A percentile compares a stretch with the other conserved stretches of the same genome.
phyloP scores from a whole-genome alignment of 2,329 filamentous ascomycete genomes.

The Xylaria digitata region DNA sequence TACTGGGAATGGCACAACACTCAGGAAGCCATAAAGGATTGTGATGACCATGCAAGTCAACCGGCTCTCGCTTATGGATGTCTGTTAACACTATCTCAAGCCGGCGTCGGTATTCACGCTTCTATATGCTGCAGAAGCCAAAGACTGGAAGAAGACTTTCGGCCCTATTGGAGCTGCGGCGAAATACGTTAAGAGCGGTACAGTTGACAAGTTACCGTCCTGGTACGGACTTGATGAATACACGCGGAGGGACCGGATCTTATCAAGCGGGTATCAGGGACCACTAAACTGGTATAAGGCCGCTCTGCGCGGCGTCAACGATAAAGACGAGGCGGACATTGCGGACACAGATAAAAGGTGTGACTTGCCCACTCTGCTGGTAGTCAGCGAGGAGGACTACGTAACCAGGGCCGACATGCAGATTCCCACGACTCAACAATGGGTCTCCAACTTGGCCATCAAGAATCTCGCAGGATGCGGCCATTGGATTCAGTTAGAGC shows the following conservation, averaged over 20 bases:
- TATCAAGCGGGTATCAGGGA: conserved; percentile 19
- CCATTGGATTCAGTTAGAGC: conserved; percentile 9
- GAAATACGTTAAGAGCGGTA: conserved; percentile 17
- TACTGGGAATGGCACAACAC: conserved; percentile 34
- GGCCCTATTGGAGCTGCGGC: conserved; percentile 18
- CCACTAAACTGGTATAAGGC: conserved; percentile 33
- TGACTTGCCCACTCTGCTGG: conserved; percentile 21
- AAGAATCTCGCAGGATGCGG: conserved; percentile 3
- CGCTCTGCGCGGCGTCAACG: conserved; percentile 24
- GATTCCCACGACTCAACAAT: conserved; percentile 20
- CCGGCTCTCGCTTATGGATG: neutral
- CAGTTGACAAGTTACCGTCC: conserved; percentile 19
- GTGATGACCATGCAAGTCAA: conserved; percentile 29
- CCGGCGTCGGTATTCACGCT: conserved; percentile 29
- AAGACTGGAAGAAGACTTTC: conserved; percentile 27
- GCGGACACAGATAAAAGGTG: conserved; percentile 20
- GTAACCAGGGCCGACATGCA: conserved; percentile 30
- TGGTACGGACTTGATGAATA: conserved; percentile 30
- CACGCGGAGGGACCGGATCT: conserved; percentile 21
- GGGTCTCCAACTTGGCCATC: conserved; percentile 3
- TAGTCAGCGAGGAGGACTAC: conserved; percentile 29
- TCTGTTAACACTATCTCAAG: conserved; percentile 8
- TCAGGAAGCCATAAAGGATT: conserved; percentile 29
- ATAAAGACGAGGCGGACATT: conserved; percentile 1
- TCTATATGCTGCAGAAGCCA: conserved; percentile 25